phyloP scores from a whole-genome alignment of 106 monocot species.

The Cymbidium sinense region DNA sequence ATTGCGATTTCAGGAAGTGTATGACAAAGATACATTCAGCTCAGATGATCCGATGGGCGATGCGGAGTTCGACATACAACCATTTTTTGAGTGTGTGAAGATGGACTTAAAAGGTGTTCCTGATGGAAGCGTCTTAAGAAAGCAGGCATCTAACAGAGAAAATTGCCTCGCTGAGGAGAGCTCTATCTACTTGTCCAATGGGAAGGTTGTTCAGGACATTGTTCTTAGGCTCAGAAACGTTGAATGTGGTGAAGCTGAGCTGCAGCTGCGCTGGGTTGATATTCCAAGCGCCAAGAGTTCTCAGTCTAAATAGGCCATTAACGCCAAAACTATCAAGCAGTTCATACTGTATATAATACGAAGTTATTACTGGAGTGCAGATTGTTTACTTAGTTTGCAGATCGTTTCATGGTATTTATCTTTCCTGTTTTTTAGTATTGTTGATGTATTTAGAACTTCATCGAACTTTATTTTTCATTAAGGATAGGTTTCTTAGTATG shows the following conservation, averaged over 20 bases:
- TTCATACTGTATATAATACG: background rate
- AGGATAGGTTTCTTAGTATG: too few species aligned
- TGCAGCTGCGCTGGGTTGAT: slow-evolving; percentile 41
- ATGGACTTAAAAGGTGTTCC: slow-evolving; percentile 17
- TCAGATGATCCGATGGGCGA: slow-evolving; percentile 48
- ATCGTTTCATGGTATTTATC: background rate
- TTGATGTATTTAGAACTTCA: too few species aligned
- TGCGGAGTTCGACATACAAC: slow-evolving; percentile 46
- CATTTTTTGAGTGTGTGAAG: slow-evolving; percentile 43
- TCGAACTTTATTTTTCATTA: too few species aligned
- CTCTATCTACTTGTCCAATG: slow-evolving; percentile 22
- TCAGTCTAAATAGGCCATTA: background rate
- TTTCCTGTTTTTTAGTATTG: background rate
- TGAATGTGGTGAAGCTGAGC: slow-evolving; percentile 50
- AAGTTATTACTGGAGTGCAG: background rate
- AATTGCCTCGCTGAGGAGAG: slow-evolving; percentile 60
- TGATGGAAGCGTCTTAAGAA: slow-evolving; percentile 26
- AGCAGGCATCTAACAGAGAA: slow-evolving; percentile 22
- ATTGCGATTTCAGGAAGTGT: slow-evolving; percentile 39
- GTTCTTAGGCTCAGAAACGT: slow-evolving; percentile 43
- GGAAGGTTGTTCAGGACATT: slow-evolving; percentile 43
- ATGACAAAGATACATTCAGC: slow-evolving; percentile 50
- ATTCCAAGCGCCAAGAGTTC: slow-evolving; percentile 18
- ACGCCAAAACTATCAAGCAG: background rate
- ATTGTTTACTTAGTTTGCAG: background rate